These are phyloP conservation scores for Massospora cicadina DNA, from an alignment of 371 early-diverging fungal genomes.

Conservation along the genomic window DNA sequence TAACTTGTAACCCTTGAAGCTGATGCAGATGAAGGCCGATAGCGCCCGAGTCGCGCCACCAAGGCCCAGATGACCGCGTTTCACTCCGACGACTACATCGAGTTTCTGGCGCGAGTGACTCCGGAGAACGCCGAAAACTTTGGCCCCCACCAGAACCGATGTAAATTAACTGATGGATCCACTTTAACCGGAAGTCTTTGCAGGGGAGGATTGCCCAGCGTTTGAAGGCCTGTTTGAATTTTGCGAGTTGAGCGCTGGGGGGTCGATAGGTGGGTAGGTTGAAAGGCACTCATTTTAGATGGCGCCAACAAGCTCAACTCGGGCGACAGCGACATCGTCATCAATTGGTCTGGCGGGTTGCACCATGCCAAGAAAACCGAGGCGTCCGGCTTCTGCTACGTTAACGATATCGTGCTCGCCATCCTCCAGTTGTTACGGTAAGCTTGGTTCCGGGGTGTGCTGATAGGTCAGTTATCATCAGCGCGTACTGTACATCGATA, in stretches of 20 bases:
- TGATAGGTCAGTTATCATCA: constrained; percentile 46
- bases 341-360: constrained; percentile 98
- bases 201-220: constrained; percentile 95
- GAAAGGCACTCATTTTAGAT: constrained; percentile 22
- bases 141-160: constrained; percentile 61
- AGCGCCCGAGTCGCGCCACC: constrained; percentile 80
- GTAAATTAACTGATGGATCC: constrained; percentile 22
- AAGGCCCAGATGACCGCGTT: constrained; percentile 93
- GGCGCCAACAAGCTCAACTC: constrained; percentile 83
- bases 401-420: constrained; percentile 97
- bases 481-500: constrained; percentile 97
- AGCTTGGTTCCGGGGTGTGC: too few relatives aligned
- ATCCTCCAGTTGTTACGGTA: constrained; percentile 85
- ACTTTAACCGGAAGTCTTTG: constrained; percentile 13
- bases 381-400: constrained; percentile 98
- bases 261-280: constrained; percentile 59
- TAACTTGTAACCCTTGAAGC: constrained; percentile 17
- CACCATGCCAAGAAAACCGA: constrained; percentile 97
- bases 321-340: constrained; percentile 82
- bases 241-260: constrained; percentile 83
- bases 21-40: background rate
- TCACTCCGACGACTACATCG: constrained; percentile 98
- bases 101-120: constrained; percentile 81
- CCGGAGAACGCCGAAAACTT: constrained; percentile 81
- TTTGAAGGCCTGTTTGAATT: constrained; percentile 96